Evolutionary conservation across 1,284 basidiomycete genomes (phyloP), one percentile per base, ranked within the genome.

Genomic region (Farysia itapuensis): DNA sequence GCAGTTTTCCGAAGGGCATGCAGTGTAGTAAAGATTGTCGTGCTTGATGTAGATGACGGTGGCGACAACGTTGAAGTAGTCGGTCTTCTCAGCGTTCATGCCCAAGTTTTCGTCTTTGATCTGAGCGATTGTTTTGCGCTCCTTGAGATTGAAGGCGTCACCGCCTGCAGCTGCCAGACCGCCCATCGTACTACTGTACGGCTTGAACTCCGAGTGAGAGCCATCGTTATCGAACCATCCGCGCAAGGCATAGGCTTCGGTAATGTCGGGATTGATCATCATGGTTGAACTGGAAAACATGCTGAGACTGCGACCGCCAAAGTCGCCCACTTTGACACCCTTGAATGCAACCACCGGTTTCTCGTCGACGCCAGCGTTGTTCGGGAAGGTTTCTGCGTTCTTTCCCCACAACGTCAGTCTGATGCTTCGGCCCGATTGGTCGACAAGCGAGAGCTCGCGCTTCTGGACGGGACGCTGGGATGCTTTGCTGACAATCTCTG

Each of bases 341-440:
- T 95, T 96, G 83, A 95, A 91, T 2, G 93, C 94, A 19, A 76
- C 49, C 32, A 76, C 67, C 3, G 73, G 73, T 53, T 70, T 72
- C 19, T 69, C 58, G 30, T 71, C 72, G 20, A 61, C 57, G 38
- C 60, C 70, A 5, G 61, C 49, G 14, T 65, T 64, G 36, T 59
- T 59, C 24, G 64, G 58, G 53, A 87, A 98, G 35, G 83, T 83
- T 74, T 97, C 92, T 2, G 94, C 95, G 75, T 89, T 87, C 77
- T 89, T 92, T 22, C 94, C 95, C 94, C 95, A 99, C 5, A 98
- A 80, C 3, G 95, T 98, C 60, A 97, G 77, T 22, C 89, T 84
- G 26, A 94, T 86, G 24, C 85, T 85, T 75, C 82, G 90, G 23
- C 83, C 83, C 8, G 89, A 87, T 56, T 84, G 84, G 76, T 99